These are phyloP conservation scores for Tillandsia fasciculata DNA, from an alignment of 176 grass and related monocot genomes.

Conservation along the genomic window DNA sequence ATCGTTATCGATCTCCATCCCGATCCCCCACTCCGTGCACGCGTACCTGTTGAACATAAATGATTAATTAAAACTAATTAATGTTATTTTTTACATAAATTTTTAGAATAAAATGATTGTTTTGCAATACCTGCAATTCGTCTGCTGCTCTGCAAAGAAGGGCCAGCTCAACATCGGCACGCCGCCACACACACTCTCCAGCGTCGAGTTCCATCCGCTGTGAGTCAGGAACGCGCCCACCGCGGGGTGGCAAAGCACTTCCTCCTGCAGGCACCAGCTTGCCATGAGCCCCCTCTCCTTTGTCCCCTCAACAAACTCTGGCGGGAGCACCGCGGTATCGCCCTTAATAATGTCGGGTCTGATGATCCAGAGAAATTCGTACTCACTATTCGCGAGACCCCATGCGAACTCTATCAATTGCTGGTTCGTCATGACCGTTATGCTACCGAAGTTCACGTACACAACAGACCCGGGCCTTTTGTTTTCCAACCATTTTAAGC, in stretches of 20 bases:
- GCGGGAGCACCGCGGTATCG: constrained; percentile 1
- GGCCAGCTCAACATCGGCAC: constrained; percentile 51
- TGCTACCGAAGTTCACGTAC: constrained; percentile 18
- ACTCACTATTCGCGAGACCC: constrained; percentile 3
- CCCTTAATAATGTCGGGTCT: constrained; percentile 1
- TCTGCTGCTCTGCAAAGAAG: constrained; percentile 16
- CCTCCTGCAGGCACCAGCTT: constrained; percentile 13
- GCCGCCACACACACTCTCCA: constrained; percentile 55
- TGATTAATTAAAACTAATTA: too few relatives aligned
- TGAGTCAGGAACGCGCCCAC: constrained; percentile 65
- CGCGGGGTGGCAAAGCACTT: constrained; percentile 34
- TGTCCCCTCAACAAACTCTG: not conserved
- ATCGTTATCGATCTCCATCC: constrained; percentile 8
- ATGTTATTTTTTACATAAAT: too few relatives aligned
- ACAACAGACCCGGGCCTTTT: not conserved
- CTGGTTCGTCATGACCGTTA: constrained; percentile 1
- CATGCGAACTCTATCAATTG: constrained; percentile 16
- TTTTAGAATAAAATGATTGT: too few relatives aligned
- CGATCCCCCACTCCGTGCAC: not conserved
- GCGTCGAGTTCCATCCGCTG: constrained; percentile 64
- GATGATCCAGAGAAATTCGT: constrained; percentile 9
- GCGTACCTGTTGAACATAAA: too few relatives aligned
- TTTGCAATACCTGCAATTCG: not conserved
- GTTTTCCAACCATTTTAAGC: not conserved
- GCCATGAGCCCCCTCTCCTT: constrained; percentile 6